Evolutionary conservation across 2,329 filamentous ascomycete species (phyloP).

Genomic region (Xylaria multiplex): DNA sequence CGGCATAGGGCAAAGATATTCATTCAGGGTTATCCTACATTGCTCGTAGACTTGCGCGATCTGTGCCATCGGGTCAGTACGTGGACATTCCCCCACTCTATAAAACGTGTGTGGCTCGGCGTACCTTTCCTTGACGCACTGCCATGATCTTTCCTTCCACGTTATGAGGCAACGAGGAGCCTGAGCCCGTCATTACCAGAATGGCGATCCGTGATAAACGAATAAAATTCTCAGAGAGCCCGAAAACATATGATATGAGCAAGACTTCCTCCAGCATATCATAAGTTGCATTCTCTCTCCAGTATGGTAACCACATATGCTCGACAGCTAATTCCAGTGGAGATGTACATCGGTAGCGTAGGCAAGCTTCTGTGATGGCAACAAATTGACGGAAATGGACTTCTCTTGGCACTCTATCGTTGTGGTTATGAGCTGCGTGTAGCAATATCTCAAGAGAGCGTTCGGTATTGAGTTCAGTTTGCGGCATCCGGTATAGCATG

Average conservation of each 20-base stretch:
- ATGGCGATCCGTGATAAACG: slow-evolving; percentile 61
- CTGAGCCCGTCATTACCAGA: slow-evolving; percentile 56
- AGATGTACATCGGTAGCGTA: slow-evolving; percentile 62
- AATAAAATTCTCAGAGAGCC: slow-evolving; percentile 59
- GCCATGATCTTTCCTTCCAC: slow-evolving; percentile 61
- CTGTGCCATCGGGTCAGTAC: slow-evolving; percentile 18
- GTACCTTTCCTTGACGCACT: slow-evolving; percentile 59
- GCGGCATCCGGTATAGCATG: slow-evolving; percentile 63
- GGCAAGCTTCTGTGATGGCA: slow-evolving; percentile 61
- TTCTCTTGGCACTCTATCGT: slow-evolving; percentile 57
- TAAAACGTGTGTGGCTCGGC: background rate
- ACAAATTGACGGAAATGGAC: slow-evolving; percentile 62
- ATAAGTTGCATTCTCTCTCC: slow-evolving; percentile 53
- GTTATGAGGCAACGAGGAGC: slow-evolving; percentile 58
- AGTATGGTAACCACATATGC: slow-evolving; percentile 62
- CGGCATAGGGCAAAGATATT: slow-evolving; percentile 53
- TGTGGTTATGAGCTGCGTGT: slow-evolving; percentile 62
- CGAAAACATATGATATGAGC: slow-evolving; percentile 64
- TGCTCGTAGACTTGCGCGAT: slow-evolving; percentile 59
- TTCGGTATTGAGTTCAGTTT: slow-evolving; percentile 57
- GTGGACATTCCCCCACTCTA: background rate
- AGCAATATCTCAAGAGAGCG: slow-evolving; percentile 58
- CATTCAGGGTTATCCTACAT: slow-evolving; percentile 56
- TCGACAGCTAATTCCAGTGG: slow-evolving; percentile 62
- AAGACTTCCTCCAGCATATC: slow-evolving; percentile 61